phyloP scores from a whole-genome alignment of 108 stramenopile species.

The Nitzschia sp. region DNA sequence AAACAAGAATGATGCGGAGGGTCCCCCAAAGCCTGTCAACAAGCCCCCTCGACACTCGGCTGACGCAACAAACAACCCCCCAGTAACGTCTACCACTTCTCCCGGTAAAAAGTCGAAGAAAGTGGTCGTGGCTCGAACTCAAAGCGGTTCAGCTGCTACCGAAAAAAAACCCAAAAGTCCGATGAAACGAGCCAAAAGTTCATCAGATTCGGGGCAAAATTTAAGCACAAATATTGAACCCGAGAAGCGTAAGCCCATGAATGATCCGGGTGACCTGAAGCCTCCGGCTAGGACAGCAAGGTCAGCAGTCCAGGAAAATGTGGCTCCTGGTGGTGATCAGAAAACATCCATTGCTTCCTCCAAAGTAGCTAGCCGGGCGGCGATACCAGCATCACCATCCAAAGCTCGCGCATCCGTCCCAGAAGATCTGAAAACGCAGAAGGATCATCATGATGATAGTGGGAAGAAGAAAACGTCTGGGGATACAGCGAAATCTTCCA shows the following conservation, averaged over 20 bases:
- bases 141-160: background rate
- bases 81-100: no score
- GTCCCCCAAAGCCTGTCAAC: no score
- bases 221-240: background rate
- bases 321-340: no score
- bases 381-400: background rate
- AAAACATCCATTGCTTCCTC: background rate
- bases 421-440: background rate
- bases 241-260: conserved; percentile 2
- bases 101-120: no score
- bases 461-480: no score
- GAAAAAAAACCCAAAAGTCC: background rate
- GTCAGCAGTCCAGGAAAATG: background rate
- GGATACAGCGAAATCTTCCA: no score
- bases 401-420: background rate
- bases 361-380: background rate
- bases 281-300: background rate
- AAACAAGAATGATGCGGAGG: no score
- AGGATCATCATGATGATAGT: no score
- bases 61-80: no score
- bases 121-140: background rate
- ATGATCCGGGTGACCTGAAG: background rate
- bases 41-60: no score
- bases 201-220: background rate
- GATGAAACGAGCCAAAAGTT: conserved; percentile 5